Evolutionary conservation across 164 flowering plant genomes (phyloP), one percentile per base, ranked within the genome.

Genomic region (Kalanchoe fedtschenkoi): DNA sequence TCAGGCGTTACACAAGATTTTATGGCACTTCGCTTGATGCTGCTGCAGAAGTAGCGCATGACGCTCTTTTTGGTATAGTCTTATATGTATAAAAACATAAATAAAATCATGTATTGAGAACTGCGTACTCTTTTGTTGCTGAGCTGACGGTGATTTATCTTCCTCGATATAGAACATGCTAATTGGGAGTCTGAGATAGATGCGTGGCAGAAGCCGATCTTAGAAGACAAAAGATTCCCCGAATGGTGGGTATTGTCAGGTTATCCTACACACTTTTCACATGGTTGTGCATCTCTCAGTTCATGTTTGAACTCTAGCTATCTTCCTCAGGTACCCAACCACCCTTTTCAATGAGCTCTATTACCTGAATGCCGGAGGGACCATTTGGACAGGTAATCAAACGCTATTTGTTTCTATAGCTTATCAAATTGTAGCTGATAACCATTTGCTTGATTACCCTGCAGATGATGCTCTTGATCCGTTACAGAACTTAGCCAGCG

Each of bases 261-360:
- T 32, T 58, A 15, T 58, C 34, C 39, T 6, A 51, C n/a, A 28
- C 14, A 21, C 6, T 51, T 58, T 33, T 33, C 32, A 16, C 3
- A 26, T 29, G 33, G 60, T 30, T 43, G 19, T 43, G 51, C 51
- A 42, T 44, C 21, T 5, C n/a, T 42, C 46, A 42, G 46, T 34
- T 29, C 60, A 33, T 33, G 54, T 33, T 34, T 58, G 21, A 32
- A 58, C 24, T 58, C 35, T 3, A 8, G 35, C 34, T 33, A 58
- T 58, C 13, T 10, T 71, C 43, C 75, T 55, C 81, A 88, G 97
- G 96, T 91, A 89, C 62, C 87, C 83, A 22, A 55, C 77, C 65
- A 83, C 95, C 37, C 88, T 92, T 33, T 89, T 89, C 75, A 92
- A 92, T 70, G 98, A 92, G 69, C 93, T 89, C 43, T 92, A 92